Base-by-base conservation (phyloP, 129 eudicot genomes). In the Helianthus tuberosus region DNA sequence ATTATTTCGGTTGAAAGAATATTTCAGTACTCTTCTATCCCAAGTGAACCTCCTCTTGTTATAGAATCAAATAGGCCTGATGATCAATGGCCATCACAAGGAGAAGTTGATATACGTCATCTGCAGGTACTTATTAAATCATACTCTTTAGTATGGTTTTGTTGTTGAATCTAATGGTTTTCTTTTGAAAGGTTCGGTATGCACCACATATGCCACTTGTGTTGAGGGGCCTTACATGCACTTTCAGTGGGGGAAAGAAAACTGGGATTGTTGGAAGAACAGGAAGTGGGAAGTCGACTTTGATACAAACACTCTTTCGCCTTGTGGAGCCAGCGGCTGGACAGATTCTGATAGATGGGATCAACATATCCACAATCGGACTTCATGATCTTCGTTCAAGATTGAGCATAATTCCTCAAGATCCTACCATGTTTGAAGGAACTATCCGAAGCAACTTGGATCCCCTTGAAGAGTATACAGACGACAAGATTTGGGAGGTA, bases 381-480 rank as follows among this genome's bases (percentile, higher is more conserved):
- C 84, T 92, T 54, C 96, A 89, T 35, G 96, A 92, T 78, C 66
- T 92, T 53, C 84, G 96, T 48, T 89, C 95, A 20, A 84, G 84
- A 64, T 75, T 92, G 66, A 92, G 95, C 81, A 92, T 92, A 61
- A 92, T 92, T 69, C 98, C 94, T 1, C 96, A 92, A 77, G 98
- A 92, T 76, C 96, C 98, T 35, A 93, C 96, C 87, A 93, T 93
- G 96, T 93, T 93, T 75, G 98, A 86, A 77, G 96, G 96, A 46
- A 87, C 90, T 11, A 79, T 89, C 3, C 87, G 98, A 69, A 84
- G 84, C 74, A 93, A 93, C 79, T 67, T 93, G 65, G 98, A 93
- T 73, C 98, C 98, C 6, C 98, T 93, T 50, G 96, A 88, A 79
- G 98, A 93, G 80, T 79, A 93, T 58, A 27, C 92, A n/a, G 98